Evolutionary conservation across 306 rosid genomes (phyloP), one percentile per base, ranked within the genome.

Genomic region (Psophocarpus tetragonolobus): DNA sequence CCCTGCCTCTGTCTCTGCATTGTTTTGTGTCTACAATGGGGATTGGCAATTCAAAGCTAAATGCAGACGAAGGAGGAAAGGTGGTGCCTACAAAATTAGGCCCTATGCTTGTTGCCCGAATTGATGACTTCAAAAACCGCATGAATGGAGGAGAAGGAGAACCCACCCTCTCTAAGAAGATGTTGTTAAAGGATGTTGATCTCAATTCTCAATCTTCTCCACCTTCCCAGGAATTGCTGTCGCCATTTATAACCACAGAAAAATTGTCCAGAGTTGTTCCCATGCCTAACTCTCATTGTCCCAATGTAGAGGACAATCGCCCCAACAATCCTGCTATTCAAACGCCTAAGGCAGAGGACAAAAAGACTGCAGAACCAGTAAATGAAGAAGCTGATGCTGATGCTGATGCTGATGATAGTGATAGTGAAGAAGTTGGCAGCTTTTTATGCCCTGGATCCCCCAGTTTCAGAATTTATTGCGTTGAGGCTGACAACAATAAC

Each of bases 391-490:
- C 24, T 51, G n/a, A 24, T 39, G 77, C 41, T 0, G 58, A 65
- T 14, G 81, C 32, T n/a, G 38, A 30, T 44, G 85, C 79, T 0
- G 81, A 71, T 13, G 81, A 73, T 0, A 56, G 64, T 13, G 74
- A 71, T 0, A 17, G 6, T 3, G 82, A 44, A 6, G 85, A 81
- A 12, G 4, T 4, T 32, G 71, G 68, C 5, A 75, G 64, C 42
- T 4, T 12, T 8, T 0, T 78, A 48, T 72, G 84, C 67, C 91
- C 83, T 0, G 87, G 94, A 29, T 92, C 96, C 3, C 97, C 98
- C 8, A 94, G 98, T 84, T 94, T 94, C 76, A 87, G 87, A 82
- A 85, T 94, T 58, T 94, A 89, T 84, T 92, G 88, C 76, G 39
- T 60, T 32, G 88, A 84, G 11, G 48, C 85, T 1, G 47, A 64